phyloP scores from a whole-genome alignment of 345 rosid genomes.

The Rhodamnia argentea region DNA sequence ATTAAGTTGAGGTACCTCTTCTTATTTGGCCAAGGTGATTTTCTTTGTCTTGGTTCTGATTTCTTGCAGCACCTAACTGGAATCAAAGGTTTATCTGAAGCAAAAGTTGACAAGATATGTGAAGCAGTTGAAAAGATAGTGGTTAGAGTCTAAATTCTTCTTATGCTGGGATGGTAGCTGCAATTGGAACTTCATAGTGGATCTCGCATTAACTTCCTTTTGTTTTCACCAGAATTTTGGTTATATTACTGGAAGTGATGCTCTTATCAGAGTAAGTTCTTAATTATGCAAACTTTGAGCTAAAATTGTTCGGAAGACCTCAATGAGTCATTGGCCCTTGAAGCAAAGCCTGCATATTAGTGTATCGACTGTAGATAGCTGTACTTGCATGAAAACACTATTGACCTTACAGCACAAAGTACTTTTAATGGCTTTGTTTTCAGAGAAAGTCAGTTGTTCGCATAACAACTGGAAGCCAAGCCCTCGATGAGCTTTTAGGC shows the following conservation, averaged over 20 bases:
- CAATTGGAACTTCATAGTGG: neutral
- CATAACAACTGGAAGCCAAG: neutral
- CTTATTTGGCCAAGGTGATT: no score
- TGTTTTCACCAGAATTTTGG: no score
- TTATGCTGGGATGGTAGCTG: neutral
- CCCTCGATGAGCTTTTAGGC: neutral
- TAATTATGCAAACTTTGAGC: no score
- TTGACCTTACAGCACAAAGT: no score
- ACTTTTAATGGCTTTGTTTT: neutral
- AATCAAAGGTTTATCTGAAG: slow-evolving; percentile 92
- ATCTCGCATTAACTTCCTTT: neutral
- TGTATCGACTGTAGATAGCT: no score
- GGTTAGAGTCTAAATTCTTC: slow-evolving; percentile 24
- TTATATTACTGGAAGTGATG: no score
- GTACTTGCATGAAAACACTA: no score
- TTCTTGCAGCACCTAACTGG: slow-evolving; percentile 65
- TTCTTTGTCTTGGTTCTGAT: neutral
- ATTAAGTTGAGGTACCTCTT: no score
- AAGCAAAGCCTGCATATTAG: neutral
- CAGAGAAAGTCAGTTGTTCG: neutral
- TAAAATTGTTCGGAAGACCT: neutral
- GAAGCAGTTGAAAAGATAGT: slow-evolving; percentile 92
- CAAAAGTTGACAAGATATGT: slow-evolving; percentile 91
- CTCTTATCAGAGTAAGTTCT: no score
- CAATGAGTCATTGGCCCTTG: neutral